Base-by-base conservation (phyloP, 2,329 filamentous ascomycete species). In the Ciborinia camelliae region DNA sequence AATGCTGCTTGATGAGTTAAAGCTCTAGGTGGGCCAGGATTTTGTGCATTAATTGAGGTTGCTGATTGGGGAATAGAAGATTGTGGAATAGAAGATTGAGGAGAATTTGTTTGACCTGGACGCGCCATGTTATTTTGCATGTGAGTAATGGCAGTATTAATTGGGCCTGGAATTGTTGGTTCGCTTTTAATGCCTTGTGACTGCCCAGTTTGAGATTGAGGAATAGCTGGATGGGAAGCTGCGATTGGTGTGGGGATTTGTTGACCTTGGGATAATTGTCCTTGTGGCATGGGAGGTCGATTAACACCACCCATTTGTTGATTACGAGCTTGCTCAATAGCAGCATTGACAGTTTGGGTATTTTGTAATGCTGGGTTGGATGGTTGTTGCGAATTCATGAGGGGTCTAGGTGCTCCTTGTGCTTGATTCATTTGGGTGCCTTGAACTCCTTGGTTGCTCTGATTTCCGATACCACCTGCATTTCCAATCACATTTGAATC, bases 311-410 rank as follows among this genome's bases (percentile, higher is more conserved):
- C 67, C 65, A 73, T 70, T 64, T 76, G 74, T 63, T 75, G 74
- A 55, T 74, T 74, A 58, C 71, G 69, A 23, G 74, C 74, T 28
- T 71, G 71, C 65, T 76, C 73, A 32, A 76, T 74, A 18, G 74
- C 74, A 48, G 73, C 73, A 67, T 75, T 74, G 15, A 76, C 71
- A 23, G 74, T 70, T 43, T 76, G 73, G 15, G 73, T 75, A 48
- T 68, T 71, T 64, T 72, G 73, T 15, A 72, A 32, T 14, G 73
- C 69, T 23, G 71, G 70, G 47, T 74, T 75, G 28, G 68, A 54
- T 35, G 70, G 51, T 62, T 73, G 72, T 35, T 75, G 71, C 9
- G 68, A 53, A 57, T 69, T 74, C 69, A 73, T 67, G 39, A 72
- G 70, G 37, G 74, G 73, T 51, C 74, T 66, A 35, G 66, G 63